phyloP scores from a whole-genome alignment of 257 asterid species.

The Paulownia fortunei region DNA sequence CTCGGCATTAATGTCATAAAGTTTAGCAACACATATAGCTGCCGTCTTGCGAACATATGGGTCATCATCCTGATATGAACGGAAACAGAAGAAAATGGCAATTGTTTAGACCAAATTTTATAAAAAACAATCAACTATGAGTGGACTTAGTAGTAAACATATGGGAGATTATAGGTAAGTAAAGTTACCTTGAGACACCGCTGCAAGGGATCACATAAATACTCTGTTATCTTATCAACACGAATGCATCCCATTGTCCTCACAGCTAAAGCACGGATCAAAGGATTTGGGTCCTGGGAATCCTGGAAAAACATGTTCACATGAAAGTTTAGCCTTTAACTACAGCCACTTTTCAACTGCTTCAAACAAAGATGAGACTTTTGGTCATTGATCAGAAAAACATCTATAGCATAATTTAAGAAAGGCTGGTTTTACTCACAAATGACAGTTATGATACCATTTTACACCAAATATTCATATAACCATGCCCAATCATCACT shows the following conservation, averaged over 20 bases:
- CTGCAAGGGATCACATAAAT: slow-evolving; percentile 97
- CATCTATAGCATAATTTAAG: background rate
- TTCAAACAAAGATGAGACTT: slow-evolving; percentile 12
- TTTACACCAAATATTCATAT: background rate
- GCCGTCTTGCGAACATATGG: slow-evolving; percentile 99
- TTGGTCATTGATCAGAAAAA: slow-evolving; percentile 28
- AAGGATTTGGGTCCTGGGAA: slow-evolving; percentile 98
- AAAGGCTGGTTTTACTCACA: background rate
- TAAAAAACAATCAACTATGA: slow-evolving; percentile 17
- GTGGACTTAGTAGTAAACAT: slow-evolving; percentile 27
- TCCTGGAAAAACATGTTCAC: slow-evolving; percentile 59
- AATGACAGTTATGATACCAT: slow-evolving; percentile 8
- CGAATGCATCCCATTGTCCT: slow-evolving; percentile 99
- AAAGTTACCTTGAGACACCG: slow-evolving; percentile 88
- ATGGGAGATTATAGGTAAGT: slow-evolving; percentile 17
- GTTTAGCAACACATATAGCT: slow-evolving; percentile 99
- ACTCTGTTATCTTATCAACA: slow-evolving; percentile 97
- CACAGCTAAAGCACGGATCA: slow-evolving; percentile 99
- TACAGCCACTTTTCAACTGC: slow-evolving; percentile 20
- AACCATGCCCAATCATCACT: background rate
- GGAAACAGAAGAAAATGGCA: slow-evolving; percentile 31
- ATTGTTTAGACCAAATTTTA: slow-evolving; percentile 26
- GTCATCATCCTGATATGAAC: slow-evolving; percentile 86
- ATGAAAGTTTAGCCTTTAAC: slow-evolving; percentile 21
- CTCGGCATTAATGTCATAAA: slow-evolving; percentile 97